These are phyloP conservation scores for Urtica urens DNA, from an alignment of 306 rosid species.

Conservation along the genomic window DNA sequence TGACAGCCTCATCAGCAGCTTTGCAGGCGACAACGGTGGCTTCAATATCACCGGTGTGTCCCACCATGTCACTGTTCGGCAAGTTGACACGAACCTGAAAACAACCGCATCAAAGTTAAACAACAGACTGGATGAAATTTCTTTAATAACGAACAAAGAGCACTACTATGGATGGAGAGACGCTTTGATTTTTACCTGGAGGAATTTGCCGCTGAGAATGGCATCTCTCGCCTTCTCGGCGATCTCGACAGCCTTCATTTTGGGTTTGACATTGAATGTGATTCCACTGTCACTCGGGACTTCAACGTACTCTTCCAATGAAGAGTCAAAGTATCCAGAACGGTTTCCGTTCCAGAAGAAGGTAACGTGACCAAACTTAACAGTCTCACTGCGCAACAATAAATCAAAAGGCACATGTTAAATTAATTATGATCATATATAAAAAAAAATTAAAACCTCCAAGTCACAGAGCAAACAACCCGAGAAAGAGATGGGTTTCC, in stretches of 20 bases:
- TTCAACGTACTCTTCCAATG: constrained; percentile 83
- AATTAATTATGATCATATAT: too few relatives aligned
- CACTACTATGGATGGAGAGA: not conserved
- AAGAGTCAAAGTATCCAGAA: constrained; percentile 63
- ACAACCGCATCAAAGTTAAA: constrained; percentile 7
- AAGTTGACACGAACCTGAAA: constrained; percentile 85
- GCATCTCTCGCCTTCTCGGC: constrained; percentile 92
- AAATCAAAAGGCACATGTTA: too few relatives aligned
- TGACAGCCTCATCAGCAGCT: constrained; percentile 92
- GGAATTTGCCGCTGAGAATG: constrained; percentile 67
- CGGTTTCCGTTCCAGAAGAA: constrained; percentile 99
- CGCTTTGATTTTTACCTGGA: constrained; percentile 36
- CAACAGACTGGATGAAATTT: not conserved
- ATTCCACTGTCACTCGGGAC: constrained; percentile 90
- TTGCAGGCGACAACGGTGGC: constrained; percentile 97
- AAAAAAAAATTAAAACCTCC: too few relatives aligned
- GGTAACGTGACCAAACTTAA: constrained; percentile 95
- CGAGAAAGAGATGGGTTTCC: too few relatives aligned
- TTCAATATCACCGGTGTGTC: constrained; percentile 84
- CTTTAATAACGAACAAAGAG: constrained; percentile 1
- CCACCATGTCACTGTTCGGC: constrained; percentile 97
- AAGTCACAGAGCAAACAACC: too few relatives aligned
- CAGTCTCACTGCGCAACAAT: constrained; percentile 77
- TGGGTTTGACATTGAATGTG: constrained; percentile 77
- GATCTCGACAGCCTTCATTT: constrained; percentile 87